Base-by-base conservation (phyloP, 805 yeast genomes). In the Candida ovalis region DNA sequence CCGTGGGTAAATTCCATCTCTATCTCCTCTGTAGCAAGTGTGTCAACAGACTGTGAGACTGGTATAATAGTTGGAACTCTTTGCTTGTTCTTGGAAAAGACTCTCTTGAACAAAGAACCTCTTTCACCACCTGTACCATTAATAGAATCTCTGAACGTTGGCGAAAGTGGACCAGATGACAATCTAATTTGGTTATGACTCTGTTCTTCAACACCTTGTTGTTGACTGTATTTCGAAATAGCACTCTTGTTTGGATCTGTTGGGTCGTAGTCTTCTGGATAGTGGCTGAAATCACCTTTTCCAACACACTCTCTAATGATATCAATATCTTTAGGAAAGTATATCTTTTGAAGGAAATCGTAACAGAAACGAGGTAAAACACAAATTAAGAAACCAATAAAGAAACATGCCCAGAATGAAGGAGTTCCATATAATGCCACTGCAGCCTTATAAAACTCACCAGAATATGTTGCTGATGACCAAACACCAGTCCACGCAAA, bases 401-500 rank as follows among this genome's bases (percentile, higher is more conserved):
- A 75, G 45, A 80, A 67, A 55, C 84, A 78, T 4, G 82, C 82
- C 95, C 95, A 86, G 59, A 76, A 82, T 4, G 80, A 58, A 2
- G 80, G 72, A 12, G 78, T 63, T 1, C 87, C 88, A 62, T 81
- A 84, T 43, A 83, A 61, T 55, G 78, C 81, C 4, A 81, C 76
- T 22, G 82, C 91, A 25, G 84, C 78, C 57, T 81, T 80, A 64
- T 81, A 86, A 55, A 80, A 84, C 58, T 84, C 90, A 12, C 73
- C 75, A 48, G 85, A 72, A 42, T 60, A 62, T 1, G 52, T 46
- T 0, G 78, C 61, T 3, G 86, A 71, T 13, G 88, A 76, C 92
- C 92, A 87, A 42, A 85, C 73, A 53, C 92, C 92, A 1, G 91
- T 81, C 95, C 95, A 87, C 27, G 76, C 83, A 62, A 78, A 83